Evolutionary conservation across 2,329 filamentous ascomycete species (phyloP).

Genomic region (Monosporascus sp.): DNA sequence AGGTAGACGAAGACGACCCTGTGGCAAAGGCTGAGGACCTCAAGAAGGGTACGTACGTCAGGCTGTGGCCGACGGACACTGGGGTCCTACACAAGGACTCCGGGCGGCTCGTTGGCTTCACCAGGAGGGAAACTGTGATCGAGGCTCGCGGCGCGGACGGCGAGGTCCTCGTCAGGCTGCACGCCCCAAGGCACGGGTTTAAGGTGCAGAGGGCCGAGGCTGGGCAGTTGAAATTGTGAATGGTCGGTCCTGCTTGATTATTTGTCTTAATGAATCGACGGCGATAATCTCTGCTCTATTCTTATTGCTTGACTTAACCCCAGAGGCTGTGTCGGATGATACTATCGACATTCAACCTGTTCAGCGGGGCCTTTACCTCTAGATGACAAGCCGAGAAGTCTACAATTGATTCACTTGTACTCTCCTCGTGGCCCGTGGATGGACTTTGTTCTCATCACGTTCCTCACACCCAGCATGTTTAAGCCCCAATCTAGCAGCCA

Average conservation of each 20-base stretch:
- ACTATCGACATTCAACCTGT: too few relatives aligned
- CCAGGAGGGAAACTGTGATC: conserved; percentile 51
- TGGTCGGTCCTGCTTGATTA: neutral
- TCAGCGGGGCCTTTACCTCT: too few relatives aligned
- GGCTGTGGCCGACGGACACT: conserved; percentile 57
- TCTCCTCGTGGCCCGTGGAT: too few relatives aligned
- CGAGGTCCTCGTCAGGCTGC: conserved; percentile 42
- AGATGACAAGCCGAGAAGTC: too few relatives aligned
- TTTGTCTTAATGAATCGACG: too few relatives aligned
- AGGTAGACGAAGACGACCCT: conserved; percentile 45
- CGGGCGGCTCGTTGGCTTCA: conserved; percentile 49
- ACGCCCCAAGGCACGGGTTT: conserved; percentile 58
- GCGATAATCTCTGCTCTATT: too few relatives aligned
- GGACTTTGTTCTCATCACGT: too few relatives aligned
- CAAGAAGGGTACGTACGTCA: conserved; percentile 46
- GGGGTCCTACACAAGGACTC: conserved; percentile 53
- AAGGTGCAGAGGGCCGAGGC: conserved; percentile 32
- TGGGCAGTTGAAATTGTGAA: conserved; percentile 20
- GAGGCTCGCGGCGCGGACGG: conserved; percentile 39
- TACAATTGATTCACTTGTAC: too few relatives aligned
- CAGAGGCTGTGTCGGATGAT: too few relatives aligned
- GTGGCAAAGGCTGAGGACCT: conserved; percentile 40
- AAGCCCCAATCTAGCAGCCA: too few relatives aligned
- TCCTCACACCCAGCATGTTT: too few relatives aligned
- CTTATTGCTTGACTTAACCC: too few relatives aligned